phyloP scores from a whole-genome alignment of 345 rosid genomes.

The Brassica cretica region DNA sequence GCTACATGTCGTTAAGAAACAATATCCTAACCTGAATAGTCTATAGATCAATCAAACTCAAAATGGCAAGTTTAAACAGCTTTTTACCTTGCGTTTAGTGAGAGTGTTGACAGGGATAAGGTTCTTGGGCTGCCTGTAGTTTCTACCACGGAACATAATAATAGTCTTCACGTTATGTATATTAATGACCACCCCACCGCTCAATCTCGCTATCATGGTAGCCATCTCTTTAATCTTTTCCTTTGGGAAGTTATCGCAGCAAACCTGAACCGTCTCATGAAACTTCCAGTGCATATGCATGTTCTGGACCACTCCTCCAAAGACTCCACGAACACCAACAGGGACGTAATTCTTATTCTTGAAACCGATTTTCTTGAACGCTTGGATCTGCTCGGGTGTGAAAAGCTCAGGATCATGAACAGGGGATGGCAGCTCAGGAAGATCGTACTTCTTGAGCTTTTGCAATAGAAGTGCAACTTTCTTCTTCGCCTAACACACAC shows the following conservation, averaged over 20 bases:
- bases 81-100: constrained; percentile 83
- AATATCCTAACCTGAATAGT: background rate
- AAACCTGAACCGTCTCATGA: constrained; percentile 97
- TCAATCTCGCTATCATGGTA: constrained; percentile 78
- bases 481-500: constrained; percentile 70
- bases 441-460: constrained; percentile 90
- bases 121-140: constrained; percentile 92
- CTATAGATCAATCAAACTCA: background rate
- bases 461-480: constrained; percentile 86
- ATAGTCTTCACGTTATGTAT: constrained; percentile 87
- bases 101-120: constrained; percentile 93
- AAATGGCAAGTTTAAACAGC: background rate
- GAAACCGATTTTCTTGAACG: constrained; percentile 84
- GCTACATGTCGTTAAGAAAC: background rate
- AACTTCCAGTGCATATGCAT: constrained; percentile 99
- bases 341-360: constrained; percentile 91
- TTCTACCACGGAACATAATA: constrained; percentile 97
- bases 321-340: constrained; percentile 97
- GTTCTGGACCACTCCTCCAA: constrained; percentile 97
- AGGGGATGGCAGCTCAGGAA: constrained; percentile 85
- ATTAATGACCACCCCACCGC: constrained; percentile 88
- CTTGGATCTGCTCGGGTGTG: constrained; percentile 80
- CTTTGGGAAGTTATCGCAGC: constrained; percentile 90
- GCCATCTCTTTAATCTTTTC: constrained; percentile 98
- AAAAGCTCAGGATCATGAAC: constrained; percentile 92